These are phyloP conservation scores for Candida neerlandica DNA, from an alignment of 1,139 yeast species.

Conservation along the genomic window DNA sequence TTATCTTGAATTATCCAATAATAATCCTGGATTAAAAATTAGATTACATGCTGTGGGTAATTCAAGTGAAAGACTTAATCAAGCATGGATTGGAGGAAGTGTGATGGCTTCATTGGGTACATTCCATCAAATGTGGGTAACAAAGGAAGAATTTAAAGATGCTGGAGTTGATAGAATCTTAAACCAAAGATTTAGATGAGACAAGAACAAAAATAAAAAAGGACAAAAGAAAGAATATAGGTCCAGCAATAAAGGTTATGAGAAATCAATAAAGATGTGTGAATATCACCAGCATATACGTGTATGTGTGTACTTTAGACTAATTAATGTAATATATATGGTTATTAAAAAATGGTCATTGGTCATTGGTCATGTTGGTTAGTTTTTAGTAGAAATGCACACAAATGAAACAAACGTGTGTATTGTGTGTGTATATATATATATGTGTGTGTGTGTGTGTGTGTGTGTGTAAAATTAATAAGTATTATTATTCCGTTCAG, in stretches of 20 bases:
- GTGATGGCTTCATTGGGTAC: constrained; percentile 91
- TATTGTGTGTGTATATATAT: neutral
- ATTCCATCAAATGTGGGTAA: constrained; percentile 96
- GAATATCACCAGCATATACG: neutral
- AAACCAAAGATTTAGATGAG: constrained; percentile 69
- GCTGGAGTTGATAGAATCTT: constrained; percentile 83
- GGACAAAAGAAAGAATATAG: neutral
- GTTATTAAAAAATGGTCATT: no score
- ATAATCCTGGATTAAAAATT: constrained; percentile 90
- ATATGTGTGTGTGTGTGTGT: no score
- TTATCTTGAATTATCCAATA: constrained; percentile 67
- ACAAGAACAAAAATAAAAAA: neutral
- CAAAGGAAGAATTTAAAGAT: constrained; percentile 87
- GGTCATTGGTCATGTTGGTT: neutral
- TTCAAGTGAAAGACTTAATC: constrained; percentile 76
- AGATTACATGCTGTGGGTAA: constrained; percentile 89
- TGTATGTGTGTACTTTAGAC: neutral
- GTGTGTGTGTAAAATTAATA: no score
- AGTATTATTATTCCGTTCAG: no score
- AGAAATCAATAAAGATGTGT: neutral
- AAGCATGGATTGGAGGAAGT: constrained; percentile 96
- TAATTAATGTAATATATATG: neutral
- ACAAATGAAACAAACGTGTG: neutral
- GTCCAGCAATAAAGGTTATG: no score
- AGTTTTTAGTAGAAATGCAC: neutral